Base-by-base conservation (phyloP, 2,329 filamentous ascomycete species). In the Beauveria medogensis region DNA sequence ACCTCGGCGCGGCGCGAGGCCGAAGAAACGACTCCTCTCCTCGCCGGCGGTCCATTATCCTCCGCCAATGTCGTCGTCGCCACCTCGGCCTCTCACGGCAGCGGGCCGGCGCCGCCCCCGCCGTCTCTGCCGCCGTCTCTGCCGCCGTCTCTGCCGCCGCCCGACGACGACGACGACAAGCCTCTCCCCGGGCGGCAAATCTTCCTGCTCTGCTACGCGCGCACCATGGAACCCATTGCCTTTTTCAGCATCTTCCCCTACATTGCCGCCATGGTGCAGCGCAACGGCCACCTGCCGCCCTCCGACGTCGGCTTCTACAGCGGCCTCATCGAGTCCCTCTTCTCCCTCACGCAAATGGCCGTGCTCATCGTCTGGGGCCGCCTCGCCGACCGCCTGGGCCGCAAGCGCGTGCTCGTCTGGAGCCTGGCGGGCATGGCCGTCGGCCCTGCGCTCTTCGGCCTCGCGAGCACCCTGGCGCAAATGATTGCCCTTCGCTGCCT, bases 191-290 rank as follows among this genome's bases (percentile, higher is more conserved):
- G 75, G 63, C 58, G 70, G n/a, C 90, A 93, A 70, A 85, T 94
- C 57, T 71, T 88, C 37, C 72, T 89, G 12, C 82, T 94, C 14
- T 93, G 90, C 76, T 89, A 86, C 69, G 85, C 86, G 2, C 84
- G 89, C 6, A 69, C 90, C 28, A 78, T 90, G 50, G 90, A 93
- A 68, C 89, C 90, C 1, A 81, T 92, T 46, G 88, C 89, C n/a
- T 93, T 91, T 76, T 93, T 92, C 76, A 85, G 81, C 70, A 91
- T 93, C 70, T 89, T 93, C 67, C 88, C 90, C 1, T 93, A 89
- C 73, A 82, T 94, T 72, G 90, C 86, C 68, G 78, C 87, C 69
- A 93, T 93, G 90, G 85, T 90, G 43, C 77, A 83, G 71, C 78
- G 82, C 61, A 87, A 86, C 62, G 89, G 88, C 10, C 68, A 78